Evolutionary conservation across 306 rosid species (phyloP), one percentile per base, ranked within the genome.

Genomic region (Nissolia schottii): DNA sequence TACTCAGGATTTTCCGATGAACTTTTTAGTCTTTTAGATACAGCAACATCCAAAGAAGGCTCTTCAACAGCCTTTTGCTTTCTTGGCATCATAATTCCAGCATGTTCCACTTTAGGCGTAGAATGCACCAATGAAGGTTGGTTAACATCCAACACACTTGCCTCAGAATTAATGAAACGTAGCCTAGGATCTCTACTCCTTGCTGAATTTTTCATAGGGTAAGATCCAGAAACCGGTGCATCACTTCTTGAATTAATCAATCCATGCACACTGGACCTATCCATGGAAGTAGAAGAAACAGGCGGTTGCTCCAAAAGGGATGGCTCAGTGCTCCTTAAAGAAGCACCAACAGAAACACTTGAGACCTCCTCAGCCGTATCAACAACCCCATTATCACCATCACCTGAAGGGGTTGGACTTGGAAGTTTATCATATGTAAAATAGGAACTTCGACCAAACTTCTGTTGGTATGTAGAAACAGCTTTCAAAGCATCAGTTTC

Each of bases 361-460:
- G 96, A 87, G 57, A 91, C 86, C 87, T 95, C 99, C 40, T 77
- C 90, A 59, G 50, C 65, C 53, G 78, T 76, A 77, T 91, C 96
- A 70, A 27, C 87, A 77, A 53, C 80, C 79, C 71, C 85, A 38
- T 70, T 73, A 45, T 74, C 92, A 49, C 77, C 53, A 23, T 91
- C 92, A 63, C 85, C 99, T 3, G 99, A 95, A 37, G 99, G 99
- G 20, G 99, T 95, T 77, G 99, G 99, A 79, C 99, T 95, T 64
- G 99, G 99, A 84, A 95, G 96, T 48, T 81, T 77, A 76, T 91
- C 97, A 81, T 48, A 65, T 35, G 77, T 82, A 28, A 83, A 70
- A 75, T 81, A 87, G 20, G 99, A 89, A 78, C 85, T 84, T 73
- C 87, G 90, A 70, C 89, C 89, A 81, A 95, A 93, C 82, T 87